A percentile compares a stretch with the other conserved stretches of the same genome.
phyloP scores from a whole-genome alignment of 805 yeast species.

The Myxozyma geophila region DNA sequence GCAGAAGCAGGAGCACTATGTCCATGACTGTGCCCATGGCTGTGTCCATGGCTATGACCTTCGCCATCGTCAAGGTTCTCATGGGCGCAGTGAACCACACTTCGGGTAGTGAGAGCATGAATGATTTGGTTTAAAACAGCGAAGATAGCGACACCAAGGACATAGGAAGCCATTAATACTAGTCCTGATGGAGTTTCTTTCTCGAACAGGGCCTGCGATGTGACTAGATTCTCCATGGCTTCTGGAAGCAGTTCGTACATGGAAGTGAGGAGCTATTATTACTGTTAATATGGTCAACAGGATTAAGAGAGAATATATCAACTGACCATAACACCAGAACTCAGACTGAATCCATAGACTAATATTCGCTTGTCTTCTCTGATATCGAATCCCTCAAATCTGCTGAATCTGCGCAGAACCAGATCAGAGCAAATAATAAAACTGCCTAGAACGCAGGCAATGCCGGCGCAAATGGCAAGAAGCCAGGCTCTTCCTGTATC shows the following conservation, averaged over 20 bases:
- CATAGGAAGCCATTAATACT: constrained; percentile 53
- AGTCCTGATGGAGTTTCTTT: constrained; percentile 44
- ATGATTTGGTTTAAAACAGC: constrained; percentile 63
- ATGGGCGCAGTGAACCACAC: constrained; percentile 86
- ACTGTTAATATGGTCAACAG: not conserved
- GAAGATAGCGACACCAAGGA: constrained; percentile 67
- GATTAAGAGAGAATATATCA: not conserved
- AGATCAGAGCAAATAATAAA: constrained; percentile 65
- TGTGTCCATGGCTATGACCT: constrained; percentile 35
- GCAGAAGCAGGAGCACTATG: constrained; percentile 8
- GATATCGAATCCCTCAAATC: constrained; percentile 55
- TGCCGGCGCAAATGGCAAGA: constrained; percentile 65
- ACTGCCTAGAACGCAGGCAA: constrained; percentile 75
- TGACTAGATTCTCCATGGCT: constrained; percentile 53
- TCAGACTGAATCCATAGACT: constrained; percentile 72
- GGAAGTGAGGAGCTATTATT: constrained; percentile 60
- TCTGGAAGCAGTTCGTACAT: constrained; percentile 78
- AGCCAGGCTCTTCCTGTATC: constrained; percentile 57
- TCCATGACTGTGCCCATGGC: constrained; percentile 39
- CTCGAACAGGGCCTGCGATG: constrained; percentile 41
- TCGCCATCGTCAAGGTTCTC: constrained; percentile 47
- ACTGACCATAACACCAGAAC: constrained; percentile 79
- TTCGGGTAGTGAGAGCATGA: constrained; percentile 76
- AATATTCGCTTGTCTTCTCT: constrained; percentile 66
- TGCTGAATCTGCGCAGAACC: constrained; percentile 53